phyloP scores from a whole-genome alignment of 1,284 basidiomycete genomes.

The Sanghuangporus baumii region DNA sequence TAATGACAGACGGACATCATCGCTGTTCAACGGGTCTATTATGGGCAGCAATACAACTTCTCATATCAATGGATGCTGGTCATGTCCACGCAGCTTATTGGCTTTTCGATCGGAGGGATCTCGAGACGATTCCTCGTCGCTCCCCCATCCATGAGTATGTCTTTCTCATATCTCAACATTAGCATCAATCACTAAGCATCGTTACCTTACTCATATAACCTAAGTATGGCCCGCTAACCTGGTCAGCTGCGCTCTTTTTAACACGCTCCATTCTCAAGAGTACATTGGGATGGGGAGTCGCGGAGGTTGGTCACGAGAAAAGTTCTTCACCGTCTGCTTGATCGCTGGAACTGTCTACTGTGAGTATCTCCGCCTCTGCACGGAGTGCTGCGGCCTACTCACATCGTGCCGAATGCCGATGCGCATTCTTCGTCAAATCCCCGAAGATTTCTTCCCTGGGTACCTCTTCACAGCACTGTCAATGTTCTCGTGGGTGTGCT shows the following conservation, averaged over 20 bases:
- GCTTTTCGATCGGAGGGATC: constrained; percentile 62
- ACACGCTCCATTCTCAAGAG: constrained; percentile 41
- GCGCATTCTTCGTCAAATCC: constrained; percentile 16
- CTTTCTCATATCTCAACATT: not conserved
- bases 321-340: constrained; percentile 31
- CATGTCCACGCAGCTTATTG: constrained; percentile 65
- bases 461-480: constrained; percentile 27
- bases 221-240: constrained; percentile 67
- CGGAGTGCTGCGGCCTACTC: constrained; percentile 20
- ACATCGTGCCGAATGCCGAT: not conserved
- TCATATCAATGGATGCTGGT: constrained; percentile 49
- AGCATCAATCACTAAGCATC: not conserved
- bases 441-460: constrained; percentile 27
- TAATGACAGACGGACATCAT: constrained; percentile 47
- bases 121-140: constrained; percentile 62
- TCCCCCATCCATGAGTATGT: constrained; percentile 69
- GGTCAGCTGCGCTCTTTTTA: constrained; percentile 52
- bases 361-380: constrained; percentile 25
- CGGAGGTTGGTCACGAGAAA: constrained; percentile 26
- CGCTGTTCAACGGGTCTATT: constrained; percentile 57
- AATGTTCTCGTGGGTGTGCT: constrained; percentile 35
- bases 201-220: not conserved
- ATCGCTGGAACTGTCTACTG: constrained; percentile 31
- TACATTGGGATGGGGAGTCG: constrained; percentile 27
- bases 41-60: constrained; percentile 39